Conservation (phyloP, 2,329 filamentous ascomycete species). For the Penicillium sp. region DNA sequence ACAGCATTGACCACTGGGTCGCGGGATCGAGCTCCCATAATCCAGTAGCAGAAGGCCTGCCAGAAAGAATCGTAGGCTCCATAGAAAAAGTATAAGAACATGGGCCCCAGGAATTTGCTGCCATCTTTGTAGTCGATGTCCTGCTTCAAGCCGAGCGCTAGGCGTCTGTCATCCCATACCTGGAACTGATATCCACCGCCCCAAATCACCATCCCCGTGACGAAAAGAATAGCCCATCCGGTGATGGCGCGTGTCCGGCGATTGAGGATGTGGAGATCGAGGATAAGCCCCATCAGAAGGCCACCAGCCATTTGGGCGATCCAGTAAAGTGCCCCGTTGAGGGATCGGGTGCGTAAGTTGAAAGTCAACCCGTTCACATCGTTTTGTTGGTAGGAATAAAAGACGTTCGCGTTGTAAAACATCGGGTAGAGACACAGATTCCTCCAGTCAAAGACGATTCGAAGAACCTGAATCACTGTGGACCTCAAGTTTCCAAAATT, state of each 20-base stretch:
- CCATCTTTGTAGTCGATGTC: slow-evolving; percentile 1
- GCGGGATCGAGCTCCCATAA: neutral
- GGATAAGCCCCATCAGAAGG: neutral
- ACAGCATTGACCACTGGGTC: neutral
- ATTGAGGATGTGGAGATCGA: neutral
- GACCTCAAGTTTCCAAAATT: neutral
- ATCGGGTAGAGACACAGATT: neutral
- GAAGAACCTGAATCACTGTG: neutral
- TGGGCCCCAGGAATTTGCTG: slow-evolving; percentile 1
- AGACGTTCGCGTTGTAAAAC: slow-evolving; percentile 1
- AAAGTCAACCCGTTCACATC: neutral
- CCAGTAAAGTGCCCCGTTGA: neutral
- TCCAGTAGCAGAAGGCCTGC: slow-evolving; percentile 1
- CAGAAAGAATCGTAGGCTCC: neutral
- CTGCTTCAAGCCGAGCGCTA: neutral
- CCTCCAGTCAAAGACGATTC: neutral
- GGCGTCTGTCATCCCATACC: slow-evolving; percentile 1
- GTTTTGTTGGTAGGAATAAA: neutral
- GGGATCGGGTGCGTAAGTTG: neutral
- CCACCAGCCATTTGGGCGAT: neutral
- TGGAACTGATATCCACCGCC: slow-evolving; percentile 1
- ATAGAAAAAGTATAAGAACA: slow-evolving; percentile 2
- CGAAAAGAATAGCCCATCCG: neutral
- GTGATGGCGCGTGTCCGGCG: neutral
- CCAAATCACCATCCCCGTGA: neutral